phyloP scores from a whole-genome alignment of 495 filamentous ascomycete genomes.

The Aspergillus biplanus region DNA sequence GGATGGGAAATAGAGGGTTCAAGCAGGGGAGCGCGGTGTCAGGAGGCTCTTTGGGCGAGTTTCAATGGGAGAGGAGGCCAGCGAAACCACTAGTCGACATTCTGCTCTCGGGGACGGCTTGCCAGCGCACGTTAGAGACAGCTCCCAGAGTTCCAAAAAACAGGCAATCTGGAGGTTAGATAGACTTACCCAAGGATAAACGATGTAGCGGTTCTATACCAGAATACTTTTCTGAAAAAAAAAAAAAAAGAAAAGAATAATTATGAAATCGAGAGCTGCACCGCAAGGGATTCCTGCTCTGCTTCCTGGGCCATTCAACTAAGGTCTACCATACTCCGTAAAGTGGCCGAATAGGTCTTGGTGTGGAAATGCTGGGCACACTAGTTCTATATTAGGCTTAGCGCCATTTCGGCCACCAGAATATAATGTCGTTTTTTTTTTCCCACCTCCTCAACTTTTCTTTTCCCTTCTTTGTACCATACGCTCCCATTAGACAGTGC shows the following conservation, averaged over 20 bases:
- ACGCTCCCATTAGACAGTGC: conserved; percentile 91
- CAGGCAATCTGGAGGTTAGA: not conserved
- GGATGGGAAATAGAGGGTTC: conserved; percentile 14
- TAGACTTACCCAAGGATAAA: not conserved
- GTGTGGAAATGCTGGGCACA: not conserved
- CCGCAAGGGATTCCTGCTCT: not conserved
- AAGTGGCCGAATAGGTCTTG: not conserved
- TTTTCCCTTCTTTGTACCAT: conserved; percentile 47
- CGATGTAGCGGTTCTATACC: not conserved
- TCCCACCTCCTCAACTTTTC: conserved; percentile 35
- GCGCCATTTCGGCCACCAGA: conserved; percentile 26
- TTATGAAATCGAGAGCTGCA: not conserved
- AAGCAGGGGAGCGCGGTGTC: conserved; percentile 8
- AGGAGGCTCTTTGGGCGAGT: conserved; percentile 22
- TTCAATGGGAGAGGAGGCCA: conserved; percentile 22
- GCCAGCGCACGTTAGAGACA: not conserved
- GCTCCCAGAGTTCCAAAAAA: not conserved
- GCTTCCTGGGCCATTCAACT: not conserved
- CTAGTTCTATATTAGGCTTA: conserved; percentile 36
- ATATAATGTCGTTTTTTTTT: conserved; percentile 36
- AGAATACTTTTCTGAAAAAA: not conserved
- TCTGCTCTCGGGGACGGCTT: not conserved
- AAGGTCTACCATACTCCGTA: not conserved
- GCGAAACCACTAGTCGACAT: conserved; percentile 28
- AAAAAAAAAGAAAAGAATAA: not conserved